Evolutionary conservation across 257 asterid genomes (phyloP), one percentile per base, ranked within the genome.

Genomic region (Solanum clarkiae): DNA sequence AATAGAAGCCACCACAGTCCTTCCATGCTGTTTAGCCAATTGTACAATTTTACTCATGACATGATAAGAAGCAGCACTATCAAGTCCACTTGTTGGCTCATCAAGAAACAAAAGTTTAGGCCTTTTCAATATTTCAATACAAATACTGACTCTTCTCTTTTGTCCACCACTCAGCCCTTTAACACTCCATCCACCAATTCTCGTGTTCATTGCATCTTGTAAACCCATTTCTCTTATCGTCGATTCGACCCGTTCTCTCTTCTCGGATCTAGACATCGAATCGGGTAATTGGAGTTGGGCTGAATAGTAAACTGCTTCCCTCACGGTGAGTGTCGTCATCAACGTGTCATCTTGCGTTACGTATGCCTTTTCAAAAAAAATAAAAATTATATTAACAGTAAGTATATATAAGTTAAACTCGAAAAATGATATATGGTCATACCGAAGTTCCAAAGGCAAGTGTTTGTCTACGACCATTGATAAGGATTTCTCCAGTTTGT

Each of bases 381-480:
- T 26, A 10, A 6, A 32, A 0, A 10, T 22, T 6, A 4, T 1
- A 0, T 29, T 15, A 26, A 15, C 5, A 0, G 1, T 26, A 2
- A 32, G 2, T 26, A 5, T 55, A 75, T 77, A 15, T 0, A 24
- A 40, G 4, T 80, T 80, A 32, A 32, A 40, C 14, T 55, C 1
- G 10, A 10, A 56, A 42, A 32, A 32, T 32, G 3, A 32, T 32
- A 32, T 3, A 32, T 68, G 15, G 14, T 49, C 89, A 60, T 91
- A 93, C 95, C 69, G 94, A 92, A 79, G 93, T 92, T 56, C 97
- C 97, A 87, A 84, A 93, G n/a, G 94, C 91, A 12, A 92, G 90
- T 12, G 89, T 60, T 85, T 93, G 93, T 56, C 88, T 90, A 49
- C 85, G 85, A 84, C 97, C 95, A 87, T 93, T 92, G 86, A 93